Evolutionary conservation across 306 rosid species (phyloP), one percentile per base, ranked within the genome.

Genomic region (Quercus wislizeni): DNA sequence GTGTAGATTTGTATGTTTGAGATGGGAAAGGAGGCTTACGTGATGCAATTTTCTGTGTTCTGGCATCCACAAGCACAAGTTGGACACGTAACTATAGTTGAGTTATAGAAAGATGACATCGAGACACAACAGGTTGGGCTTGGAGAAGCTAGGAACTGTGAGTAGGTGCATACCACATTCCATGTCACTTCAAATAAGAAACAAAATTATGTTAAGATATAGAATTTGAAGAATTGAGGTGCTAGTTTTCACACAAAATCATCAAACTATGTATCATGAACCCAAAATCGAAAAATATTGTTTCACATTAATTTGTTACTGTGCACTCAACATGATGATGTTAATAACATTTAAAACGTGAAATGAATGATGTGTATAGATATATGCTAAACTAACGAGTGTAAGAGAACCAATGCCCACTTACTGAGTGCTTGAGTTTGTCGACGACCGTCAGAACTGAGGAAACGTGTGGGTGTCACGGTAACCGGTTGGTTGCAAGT

Each of bases 141-240:
- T 68, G 89, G 90, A 49, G 91, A 82, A 2, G 98, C 99, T 55
- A 88, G 89, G 74, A 92, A 85, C 73, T 95, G 99, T 25, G 99
- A 92, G 79, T 92, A 92, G 30, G 97, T 86, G 89, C 99, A 95
- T 56, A 96, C 90, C 79, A 91, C 99, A 41, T 95, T 95, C 99
- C 99, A 92, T 67, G 99, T 92, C 99, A 95, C 99, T 95, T 90
- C 84, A 87, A 65, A 52, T 55, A 59, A 76, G 43, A 14, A 49
- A 49, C 12, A 17, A 35, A 27, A 17, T 57, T 46, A 61, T 9
- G 25, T 79, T 21, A 52, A 8, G 15, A 2, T 1, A 49, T 12
- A 49, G 17, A 41, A 41, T 41, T 8, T 41, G 46, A 41, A 41
- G 46, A 41, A 41, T 41, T 41, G 11, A 41, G 46, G 46, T 41